phyloP scores from a whole-genome alignment of 345 rosid species.

The Heritiera fomes region DNA sequence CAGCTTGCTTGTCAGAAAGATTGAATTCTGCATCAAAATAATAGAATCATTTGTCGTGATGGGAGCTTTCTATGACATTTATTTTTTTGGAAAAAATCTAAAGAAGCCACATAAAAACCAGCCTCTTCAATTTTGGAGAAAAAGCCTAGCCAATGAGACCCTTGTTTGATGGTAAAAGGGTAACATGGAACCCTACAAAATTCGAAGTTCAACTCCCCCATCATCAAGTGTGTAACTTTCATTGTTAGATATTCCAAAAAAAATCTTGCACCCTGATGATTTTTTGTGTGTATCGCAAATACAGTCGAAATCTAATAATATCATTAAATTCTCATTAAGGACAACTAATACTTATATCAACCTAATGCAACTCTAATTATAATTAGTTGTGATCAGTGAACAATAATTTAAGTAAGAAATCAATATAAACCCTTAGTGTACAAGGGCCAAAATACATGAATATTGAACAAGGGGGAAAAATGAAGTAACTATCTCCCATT shows the following conservation, averaged over 20 bases:
- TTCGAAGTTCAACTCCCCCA: neutral
- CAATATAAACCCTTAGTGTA: neutral
- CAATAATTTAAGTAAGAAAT: neutral
- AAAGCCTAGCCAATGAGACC: neutral
- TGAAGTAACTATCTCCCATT: neutral
- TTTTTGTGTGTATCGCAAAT: neutral
- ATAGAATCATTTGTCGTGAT: neutral
- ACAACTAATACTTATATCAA: neutral
- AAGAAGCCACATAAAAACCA: neutral
- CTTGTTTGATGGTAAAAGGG: conserved; percentile 2
- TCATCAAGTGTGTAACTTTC: neutral
- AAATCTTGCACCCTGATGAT: neutral
- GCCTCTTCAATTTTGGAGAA: neutral
- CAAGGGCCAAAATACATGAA: neutral
- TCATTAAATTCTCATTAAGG: neutral
- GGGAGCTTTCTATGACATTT: neutral
- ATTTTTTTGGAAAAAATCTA: neutral
- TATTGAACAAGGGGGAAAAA: neutral
- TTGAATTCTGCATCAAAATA: conserved; percentile 50
- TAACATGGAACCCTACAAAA: neutral
- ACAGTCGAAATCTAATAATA: neutral
- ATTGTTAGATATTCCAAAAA: neutral
- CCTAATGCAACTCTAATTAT: neutral
- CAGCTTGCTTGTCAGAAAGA: conserved; percentile 90
- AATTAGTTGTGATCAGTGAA: conserved; percentile 2